Evolutionary conservation across 306 rosid genomes (phyloP).

Genomic region (Echinosophora koreensis): DNA sequence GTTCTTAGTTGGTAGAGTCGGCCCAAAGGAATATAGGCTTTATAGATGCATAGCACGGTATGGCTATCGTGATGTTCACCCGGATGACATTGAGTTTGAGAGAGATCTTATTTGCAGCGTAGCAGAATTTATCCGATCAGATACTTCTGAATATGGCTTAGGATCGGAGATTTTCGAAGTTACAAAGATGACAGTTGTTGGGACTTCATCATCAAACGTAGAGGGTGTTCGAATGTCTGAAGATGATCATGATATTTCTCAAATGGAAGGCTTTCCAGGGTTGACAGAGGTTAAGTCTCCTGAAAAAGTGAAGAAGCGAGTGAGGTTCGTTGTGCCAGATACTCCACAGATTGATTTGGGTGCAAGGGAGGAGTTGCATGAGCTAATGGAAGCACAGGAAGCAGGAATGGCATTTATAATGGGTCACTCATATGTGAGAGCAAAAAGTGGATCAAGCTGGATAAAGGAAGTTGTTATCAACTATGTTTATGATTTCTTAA

Average conservation of each 20-base stretch:
- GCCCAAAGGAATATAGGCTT: slow-evolving; percentile 88
- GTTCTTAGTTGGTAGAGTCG: slow-evolving; percentile 96
- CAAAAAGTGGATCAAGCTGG: slow-evolving; percentile 92
- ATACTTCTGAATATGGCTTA: slow-evolving; percentile 51
- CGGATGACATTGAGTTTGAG: slow-evolving; percentile 89
- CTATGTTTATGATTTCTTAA: slow-evolving; percentile 87
- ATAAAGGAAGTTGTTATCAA: slow-evolving; percentile 79
- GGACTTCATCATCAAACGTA: slow-evolving; percentile 71
- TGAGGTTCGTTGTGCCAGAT: slow-evolving; percentile 81
- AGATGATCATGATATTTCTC: slow-evolving; percentile 50
- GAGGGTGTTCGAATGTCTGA: slow-evolving; percentile 79
- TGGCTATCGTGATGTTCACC: slow-evolving; percentile 89
- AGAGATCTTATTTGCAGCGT: slow-evolving; percentile 88
- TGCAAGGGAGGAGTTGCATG: slow-evolving; percentile 74
- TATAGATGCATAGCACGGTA: slow-evolving; percentile 96
- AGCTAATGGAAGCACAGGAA: slow-evolving; percentile 94
- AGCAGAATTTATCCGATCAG: slow-evolving; percentile 85
- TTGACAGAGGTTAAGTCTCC: slow-evolving; percentile 70
- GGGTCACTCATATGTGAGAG: slow-evolving; percentile 93
- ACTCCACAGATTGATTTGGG: slow-evolving; percentile 69
- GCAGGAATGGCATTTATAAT: slow-evolving; percentile 96
- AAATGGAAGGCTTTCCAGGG: slow-evolving; percentile 66
- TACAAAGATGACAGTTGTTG: slow-evolving; percentile 89
- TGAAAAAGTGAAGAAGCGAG: slow-evolving; percentile 68
- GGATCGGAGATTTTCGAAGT: slow-evolving; percentile 56